Evolutionary conservation across 345 rosid genomes (phyloP), one percentile per base, ranked within the genome.

Genomic region (Salix dunnii): DNA sequence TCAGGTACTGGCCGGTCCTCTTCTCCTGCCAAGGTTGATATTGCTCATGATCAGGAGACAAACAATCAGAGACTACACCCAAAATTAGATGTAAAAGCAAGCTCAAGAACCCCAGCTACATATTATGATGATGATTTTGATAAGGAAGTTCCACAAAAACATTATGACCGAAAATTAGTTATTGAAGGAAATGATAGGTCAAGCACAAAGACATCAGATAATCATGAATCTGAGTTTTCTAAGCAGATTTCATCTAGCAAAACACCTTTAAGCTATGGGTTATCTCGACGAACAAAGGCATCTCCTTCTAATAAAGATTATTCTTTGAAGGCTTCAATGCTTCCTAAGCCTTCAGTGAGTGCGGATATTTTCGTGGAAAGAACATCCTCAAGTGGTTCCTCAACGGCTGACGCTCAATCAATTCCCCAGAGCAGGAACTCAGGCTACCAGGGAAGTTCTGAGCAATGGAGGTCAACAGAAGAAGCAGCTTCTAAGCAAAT

Each of bases 241-340:
- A 76, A 83, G 74, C 78, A 76, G 81, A 81, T 84, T 79, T 77
- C 71, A 61, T 55, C 73, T 62, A 77, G 71, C 53, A 82, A 79
- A 74, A 46, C 80, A 64, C 80, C 28, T 68, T 17, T 70, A 21
- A 84, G 75, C 55, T 27, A 85, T 76, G 82, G 72, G 35, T 63
- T 88, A 70, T 93, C 99, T 76, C 81, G 84, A 72, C 90, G 97
- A 84, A 91, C 96, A 60, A 91, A 82, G 61, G 79, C 81, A 27
- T 76, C 78, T 43, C 78, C 73, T 49, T 68, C 80, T 72, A 7
- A 31, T 60, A 81, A 67, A 77, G 86, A 78, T 68, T 62, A 86
- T 60, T 72, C 76, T 64, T 43, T 48, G 27, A 82, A 79, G 63
- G 16, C 86, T 6, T 12, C 83, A 71, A 70, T 72, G 67, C 70